Evolutionary conservation across 805 yeast species (phyloP), one percentile per base, ranked within the genome.

Genomic region (Cyberlindnera lachancei): DNA sequence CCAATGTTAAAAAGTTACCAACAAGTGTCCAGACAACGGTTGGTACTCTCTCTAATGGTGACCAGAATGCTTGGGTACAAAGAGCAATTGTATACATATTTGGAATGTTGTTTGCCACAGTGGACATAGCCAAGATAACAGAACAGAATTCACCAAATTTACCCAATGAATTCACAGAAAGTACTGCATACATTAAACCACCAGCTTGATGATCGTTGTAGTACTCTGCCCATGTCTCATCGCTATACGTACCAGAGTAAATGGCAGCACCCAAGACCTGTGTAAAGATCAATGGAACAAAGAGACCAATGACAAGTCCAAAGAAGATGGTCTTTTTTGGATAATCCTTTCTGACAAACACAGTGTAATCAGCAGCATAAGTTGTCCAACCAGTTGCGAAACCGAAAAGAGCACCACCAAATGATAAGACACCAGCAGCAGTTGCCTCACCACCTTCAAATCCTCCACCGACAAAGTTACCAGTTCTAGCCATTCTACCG

Each of bases 381-480:
- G 95, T 79, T 35, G 94, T 75, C 96, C 96, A 87, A 41, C 96
- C 96, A 34, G 95, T 73, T 31, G 95, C 94, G 52, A 79, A 87
- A 42, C 96, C 96, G 48, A 73, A 87, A 42, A 83, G 56, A 27
- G 92, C 61, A 56, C 87, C 79, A 53, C 95, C 95, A 46, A 80
- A 85, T 14, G 90, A 75, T 36, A 87, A 63, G 15, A 84, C 87
- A 49, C 57, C 49, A 42, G 85, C 95, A 19, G 92, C 94, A 37
- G 79, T 79, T 18, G 73, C 66, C 16, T 63, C 52, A 39, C 95
- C 95, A 25, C 69, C 50, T 21, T 42, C 29, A 46, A 59, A 56
- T 15, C 57, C 56, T 42, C 79, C 84, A 38, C 69, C 63, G 30
- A 66, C 59, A 55, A 87, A 84, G 40, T 71, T 73, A 29, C 72